phyloP scores from a whole-genome alignment of 768 basidiomycete genomes.

The Podaxis sp. region DNA sequence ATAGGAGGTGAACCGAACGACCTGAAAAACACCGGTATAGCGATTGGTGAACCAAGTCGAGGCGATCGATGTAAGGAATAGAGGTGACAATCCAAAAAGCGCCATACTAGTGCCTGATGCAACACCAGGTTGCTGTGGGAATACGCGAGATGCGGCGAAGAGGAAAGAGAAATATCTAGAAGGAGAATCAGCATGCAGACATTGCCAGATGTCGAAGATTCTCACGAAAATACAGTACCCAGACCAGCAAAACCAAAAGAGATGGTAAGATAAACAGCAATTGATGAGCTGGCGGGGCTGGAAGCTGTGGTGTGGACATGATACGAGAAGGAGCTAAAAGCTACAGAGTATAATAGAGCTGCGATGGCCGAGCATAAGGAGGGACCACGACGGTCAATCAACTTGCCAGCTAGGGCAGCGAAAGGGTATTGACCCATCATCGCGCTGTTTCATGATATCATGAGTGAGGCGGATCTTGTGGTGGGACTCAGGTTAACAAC shows the following conservation, averaged over 20 bases:
- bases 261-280: conserved; percentile 44
- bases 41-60: conserved; percentile 53
- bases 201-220: neutral
- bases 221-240: conserved; percentile 72
- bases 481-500: conserved; percentile 17
- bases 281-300: conserved; percentile 32
- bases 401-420: conserved; percentile 62
- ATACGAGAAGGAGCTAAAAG: conserved; percentile 60
- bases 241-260: conserved; percentile 63
- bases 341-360: conserved; percentile 50
- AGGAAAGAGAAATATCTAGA: conserved; percentile 64
- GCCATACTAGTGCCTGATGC: conserved; percentile 67
- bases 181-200: neutral
- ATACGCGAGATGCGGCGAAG: conserved; percentile 70
- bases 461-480: neutral
- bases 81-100: conserved; percentile 77
- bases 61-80: conserved; percentile 65
- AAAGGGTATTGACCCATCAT: conserved; percentile 82
- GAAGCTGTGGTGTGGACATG: conserved; percentile 45
- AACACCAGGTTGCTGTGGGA: conserved; percentile 60
- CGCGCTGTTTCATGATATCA: conserved; percentile 42
- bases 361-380: conserved; percentile 62
- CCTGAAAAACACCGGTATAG: conserved; percentile 38
- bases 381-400: conserved; percentile 66
- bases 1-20: conserved; percentile 47